Evolutionary conservation across 2,329 filamentous ascomycete species (phyloP).

Genomic region (Monilinia aucupariae): DNA sequence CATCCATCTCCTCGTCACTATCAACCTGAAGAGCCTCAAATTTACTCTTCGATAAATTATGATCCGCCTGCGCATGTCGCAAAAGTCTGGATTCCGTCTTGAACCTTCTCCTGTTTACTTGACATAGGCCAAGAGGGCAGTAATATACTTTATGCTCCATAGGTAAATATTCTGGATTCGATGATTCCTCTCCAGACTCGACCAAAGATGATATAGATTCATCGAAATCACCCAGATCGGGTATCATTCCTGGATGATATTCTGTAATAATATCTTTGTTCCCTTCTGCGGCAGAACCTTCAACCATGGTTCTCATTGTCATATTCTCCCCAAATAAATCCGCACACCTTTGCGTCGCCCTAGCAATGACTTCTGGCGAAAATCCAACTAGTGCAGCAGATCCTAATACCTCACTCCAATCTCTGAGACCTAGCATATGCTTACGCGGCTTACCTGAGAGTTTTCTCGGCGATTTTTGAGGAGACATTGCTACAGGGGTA

Average conservation of each 20-base stretch:
- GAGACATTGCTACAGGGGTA: slow-evolving; percentile 1
- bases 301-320: slow-evolving; percentile 39
- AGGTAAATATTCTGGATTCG: not conserved
- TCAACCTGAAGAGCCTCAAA: slow-evolving; percentile 43
- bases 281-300: slow-evolving; percentile 20
- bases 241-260: slow-evolving; percentile 30
- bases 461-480: slow-evolving; percentile 15
- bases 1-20: slow-evolving; percentile 45
- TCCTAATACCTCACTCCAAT: slow-evolving; percentile 83
- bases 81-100: slow-evolving; percentile 35
- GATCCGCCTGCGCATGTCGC: slow-evolving; percentile 43
- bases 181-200: slow-evolving; percentile 5
- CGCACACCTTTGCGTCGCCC: slow-evolving; percentile 68
- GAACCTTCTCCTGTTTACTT: slow-evolving; percentile 37
- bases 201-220: not conserved
- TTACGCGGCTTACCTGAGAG: slow-evolving; percentile 3
- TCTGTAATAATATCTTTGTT: slow-evolving; percentile 17
- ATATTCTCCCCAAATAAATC: slow-evolving; percentile 70
- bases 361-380: slow-evolving; percentile 56
- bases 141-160: slow-evolving; percentile 24
- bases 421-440: slow-evolving; percentile 40
- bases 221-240: slow-evolving; percentile 18
- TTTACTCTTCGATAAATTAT: slow-evolving; percentile 44
- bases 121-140: slow-evolving; percentile 39
- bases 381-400: slow-evolving; percentile 72